Conservation (phyloP, 805 yeast species). For the Huiozyma sinensis region DNA sequence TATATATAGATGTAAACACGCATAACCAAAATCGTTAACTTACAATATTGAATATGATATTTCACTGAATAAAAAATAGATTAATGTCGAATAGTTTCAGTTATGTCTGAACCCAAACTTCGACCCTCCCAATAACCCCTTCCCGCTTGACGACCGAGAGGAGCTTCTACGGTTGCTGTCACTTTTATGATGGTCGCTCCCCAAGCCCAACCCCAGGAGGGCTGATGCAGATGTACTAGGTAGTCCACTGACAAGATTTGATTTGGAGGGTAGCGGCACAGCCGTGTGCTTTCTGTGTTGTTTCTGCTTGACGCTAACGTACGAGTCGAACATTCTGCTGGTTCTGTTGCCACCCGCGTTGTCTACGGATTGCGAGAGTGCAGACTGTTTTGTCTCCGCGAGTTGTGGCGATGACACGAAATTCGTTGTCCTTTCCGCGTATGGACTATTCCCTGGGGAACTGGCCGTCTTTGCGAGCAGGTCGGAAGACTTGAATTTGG, state of each 20-base stretch:
- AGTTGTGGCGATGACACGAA: constrained; percentile 2
- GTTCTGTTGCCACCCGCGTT: constrained; percentile 2
- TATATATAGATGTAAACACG: neutral
- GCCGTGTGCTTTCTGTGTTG: constrained; percentile 5
- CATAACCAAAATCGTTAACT: neutral
- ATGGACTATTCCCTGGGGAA: constrained; percentile 21
- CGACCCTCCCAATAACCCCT: neutral
- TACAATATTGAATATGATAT: neutral
- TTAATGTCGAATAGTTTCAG: neutral
- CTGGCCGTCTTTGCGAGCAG: neutral
- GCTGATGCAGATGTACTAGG: constrained; percentile 15
- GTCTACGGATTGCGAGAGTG: constrained; percentile 1
- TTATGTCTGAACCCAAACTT: constrained; percentile 6
- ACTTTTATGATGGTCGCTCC: neutral
- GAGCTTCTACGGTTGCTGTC: neutral
- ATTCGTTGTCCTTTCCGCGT: neutral
- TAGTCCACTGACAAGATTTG: constrained; percentile 27
- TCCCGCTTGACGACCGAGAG: neutral
- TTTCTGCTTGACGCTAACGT: constrained; percentile 19
- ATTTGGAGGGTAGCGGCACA: constrained; percentile 23
- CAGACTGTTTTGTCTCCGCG: constrained; percentile 4
- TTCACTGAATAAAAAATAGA: no score
- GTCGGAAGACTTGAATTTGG: neutral
- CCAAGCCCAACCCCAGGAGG: constrained; percentile 10
- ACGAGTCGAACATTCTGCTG: constrained; percentile 27